Conservation (phyloP, 768 basidiomycete species). For the Asterophora parasitica region DNA sequence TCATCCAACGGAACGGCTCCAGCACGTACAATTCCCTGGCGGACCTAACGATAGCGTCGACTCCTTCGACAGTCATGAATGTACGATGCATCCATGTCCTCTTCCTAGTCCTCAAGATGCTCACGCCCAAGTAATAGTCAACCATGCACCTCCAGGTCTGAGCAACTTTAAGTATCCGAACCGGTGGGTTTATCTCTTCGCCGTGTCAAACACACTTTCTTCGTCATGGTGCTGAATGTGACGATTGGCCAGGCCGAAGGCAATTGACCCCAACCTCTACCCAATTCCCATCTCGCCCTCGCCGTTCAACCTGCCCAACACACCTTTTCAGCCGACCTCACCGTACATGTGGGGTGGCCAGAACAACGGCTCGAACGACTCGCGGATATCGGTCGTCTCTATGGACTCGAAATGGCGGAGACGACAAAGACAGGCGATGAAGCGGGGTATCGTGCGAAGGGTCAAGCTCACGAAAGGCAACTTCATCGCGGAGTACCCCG, state of each 20-base stretch:
- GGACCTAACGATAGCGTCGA: slow-evolving; percentile 20
- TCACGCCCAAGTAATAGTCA: slow-evolving; percentile 1
- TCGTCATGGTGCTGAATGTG: not conserved
- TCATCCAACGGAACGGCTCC: slow-evolving; percentile 15
- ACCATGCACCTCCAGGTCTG: slow-evolving; percentile 14
- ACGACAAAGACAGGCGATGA: slow-evolving; percentile 87
- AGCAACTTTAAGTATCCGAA: slow-evolving; percentile 9
- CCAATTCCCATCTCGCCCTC: slow-evolving; percentile 19
- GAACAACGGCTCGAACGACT: slow-evolving; percentile 22
- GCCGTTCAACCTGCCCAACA: slow-evolving; percentile 19
- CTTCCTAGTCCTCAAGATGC: not conserved
- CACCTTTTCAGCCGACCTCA: slow-evolving; percentile 17
- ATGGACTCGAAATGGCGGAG: slow-evolving; percentile 58
- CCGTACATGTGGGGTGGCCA: slow-evolving; percentile 15
- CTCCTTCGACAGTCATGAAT: slow-evolving; percentile 17
- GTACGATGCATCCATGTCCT: slow-evolving; percentile 7
- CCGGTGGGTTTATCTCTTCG: slow-evolving; percentile 10
- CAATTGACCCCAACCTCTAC: slow-evolving; percentile 18
- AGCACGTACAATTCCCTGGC: slow-evolving; percentile 19
- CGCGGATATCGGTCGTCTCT: slow-evolving; percentile 49
- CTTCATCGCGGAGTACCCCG: slow-evolving; percentile 85
- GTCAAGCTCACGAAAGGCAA: slow-evolving; percentile 92
- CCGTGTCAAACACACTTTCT: not conserved
- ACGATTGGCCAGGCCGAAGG: slow-evolving; percentile 8
- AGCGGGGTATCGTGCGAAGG: slow-evolving; percentile 82